Base-by-base conservation (phyloP, 768 basidiomycete species). In the Amanita pseudoporphyria region DNA sequence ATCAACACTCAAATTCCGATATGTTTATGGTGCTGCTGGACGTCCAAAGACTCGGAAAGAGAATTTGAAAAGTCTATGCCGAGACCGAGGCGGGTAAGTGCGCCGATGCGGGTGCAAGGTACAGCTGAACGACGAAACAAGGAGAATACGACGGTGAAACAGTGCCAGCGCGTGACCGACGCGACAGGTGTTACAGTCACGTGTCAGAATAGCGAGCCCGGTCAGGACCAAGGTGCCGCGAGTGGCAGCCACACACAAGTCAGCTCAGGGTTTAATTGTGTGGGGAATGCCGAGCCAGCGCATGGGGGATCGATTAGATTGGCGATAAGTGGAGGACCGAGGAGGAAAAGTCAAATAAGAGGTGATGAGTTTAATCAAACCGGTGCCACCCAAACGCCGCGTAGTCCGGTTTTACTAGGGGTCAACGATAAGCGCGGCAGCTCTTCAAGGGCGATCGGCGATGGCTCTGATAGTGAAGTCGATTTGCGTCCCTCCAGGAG, bases 11-110 rank as follows among this genome's bases (percentile, higher is more conserved):
- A 70, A 55, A 64, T 76, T 49, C 71, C 75, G 21, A 63, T 76
- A 52, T 76, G 74, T 62, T 58, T 76, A 14, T 76, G 74, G 72
- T 75, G 75, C 57, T 59, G 66, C 53, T 76, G 74, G 73, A 66
- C 70, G 4, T 74, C 71, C 21, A 57, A 63, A 14, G 67, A 62
- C 45, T 68, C 72, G 4, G 63, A 64, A 53, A 65, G 59, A 45
- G 64, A 62, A 40, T 72, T 70, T 54, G 69, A 74, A 54, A 52
- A 59, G 19, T 67, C 60, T 37, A 61, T 63, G 51, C 67, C 71
- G 31, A 66, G 72, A 38, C 54, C 59, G n/a, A 58, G 66, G 30
- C 57, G 65, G 54, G 60, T 57, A 48, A 69, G 64, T 56, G 62
- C 62, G 16, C 67, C 67, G 2, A 50, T 47, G 32, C 19, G 47